Evolutionary conservation across 352 stramenopile species (phyloP).

Genomic region (Phytophthora pseudosyringae): DNA sequence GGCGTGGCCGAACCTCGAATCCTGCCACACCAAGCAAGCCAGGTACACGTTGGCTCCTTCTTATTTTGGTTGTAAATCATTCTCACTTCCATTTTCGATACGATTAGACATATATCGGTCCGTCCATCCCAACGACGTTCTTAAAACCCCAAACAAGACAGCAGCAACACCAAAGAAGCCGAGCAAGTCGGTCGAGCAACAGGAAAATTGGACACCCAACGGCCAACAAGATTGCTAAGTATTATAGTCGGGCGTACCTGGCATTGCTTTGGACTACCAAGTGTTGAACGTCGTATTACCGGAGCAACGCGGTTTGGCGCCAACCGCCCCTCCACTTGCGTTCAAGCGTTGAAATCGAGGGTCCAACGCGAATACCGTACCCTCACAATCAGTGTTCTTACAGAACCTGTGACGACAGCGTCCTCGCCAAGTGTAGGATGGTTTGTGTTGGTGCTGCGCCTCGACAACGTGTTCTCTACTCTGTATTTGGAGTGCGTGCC

Average conservation of each 20-base stretch:
- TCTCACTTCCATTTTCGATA: conserved; percentile 6
- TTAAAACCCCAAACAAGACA: conserved; percentile 17
- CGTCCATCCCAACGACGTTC: background rate
- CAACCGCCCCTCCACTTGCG: too few relatives aligned
- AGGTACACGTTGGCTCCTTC: conserved; percentile 10
- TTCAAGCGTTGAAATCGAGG: too few relatives aligned
- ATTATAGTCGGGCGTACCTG: background rate
- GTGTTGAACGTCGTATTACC: too few relatives aligned
- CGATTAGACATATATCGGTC: conserved; percentile 2
- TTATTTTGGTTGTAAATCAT: background rate
- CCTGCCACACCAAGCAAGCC: conserved; percentile 29
- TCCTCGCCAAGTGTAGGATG: background rate
- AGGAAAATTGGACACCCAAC: conserved; percentile 33
- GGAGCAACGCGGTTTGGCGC: too few relatives aligned
- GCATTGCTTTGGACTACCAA: too few relatives aligned
- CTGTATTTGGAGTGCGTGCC: background rate
- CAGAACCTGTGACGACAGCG: too few relatives aligned
- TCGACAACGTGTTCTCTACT: too few relatives aligned
- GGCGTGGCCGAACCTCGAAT: conserved; percentile 17
- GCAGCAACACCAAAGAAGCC: conserved; percentile 20
- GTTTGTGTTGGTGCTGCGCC: background rate
- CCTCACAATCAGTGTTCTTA: too few relatives aligned
- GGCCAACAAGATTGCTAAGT: conserved; percentile 17
- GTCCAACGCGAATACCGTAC: too few relatives aligned
- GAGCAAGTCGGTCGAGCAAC: conserved; percentile 11